phyloP scores from a whole-genome alignment of 2,329 filamentous ascomycete species.

The Arthrobotrys iridis region DNA sequence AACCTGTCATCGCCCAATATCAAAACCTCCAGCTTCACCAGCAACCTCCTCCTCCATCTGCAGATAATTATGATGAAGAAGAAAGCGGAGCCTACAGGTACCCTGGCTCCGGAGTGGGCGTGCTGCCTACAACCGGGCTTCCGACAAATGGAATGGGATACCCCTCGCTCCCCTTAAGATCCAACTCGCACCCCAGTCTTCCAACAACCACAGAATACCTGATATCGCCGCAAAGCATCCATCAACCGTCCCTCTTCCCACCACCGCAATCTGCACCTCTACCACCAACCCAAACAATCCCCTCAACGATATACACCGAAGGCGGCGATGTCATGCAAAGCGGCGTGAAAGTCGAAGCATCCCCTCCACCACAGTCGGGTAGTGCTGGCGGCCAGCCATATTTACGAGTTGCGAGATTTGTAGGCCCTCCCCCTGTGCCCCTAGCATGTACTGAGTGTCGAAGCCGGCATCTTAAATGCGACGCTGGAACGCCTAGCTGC shows the following conservation, averaged over 20 bases:
- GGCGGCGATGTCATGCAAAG: conserved; percentile 52
- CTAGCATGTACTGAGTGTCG: conserved; percentile 67
- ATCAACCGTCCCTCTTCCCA: conserved; percentile 45
- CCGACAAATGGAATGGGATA: conserved; percentile 52
- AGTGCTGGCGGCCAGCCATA: conserved; percentile 52
- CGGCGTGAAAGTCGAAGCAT: conserved; percentile 51
- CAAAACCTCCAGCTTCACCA: conserved; percentile 53
- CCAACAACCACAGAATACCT: conserved; percentile 51
- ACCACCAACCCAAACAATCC: conserved; percentile 44
- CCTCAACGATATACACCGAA: conserved; percentile 48
- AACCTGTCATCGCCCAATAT: conserved; percentile 53
- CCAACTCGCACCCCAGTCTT: conserved; percentile 51
- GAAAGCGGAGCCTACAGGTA: conserved; percentile 53
- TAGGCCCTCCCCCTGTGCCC: conserved; percentile 58
- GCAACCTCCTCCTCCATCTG: conserved; percentile 49
- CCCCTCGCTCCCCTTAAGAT: conserved; percentile 53
- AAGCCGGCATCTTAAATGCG: conserved; percentile 67
- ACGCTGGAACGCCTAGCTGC: conserved; percentile 65
- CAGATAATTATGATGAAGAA: conserved; percentile 50
- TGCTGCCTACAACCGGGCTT: conserved; percentile 48
- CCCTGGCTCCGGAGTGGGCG: conserved; percentile 50
- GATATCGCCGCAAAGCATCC: conserved; percentile 50
- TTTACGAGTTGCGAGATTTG: conserved; percentile 58
- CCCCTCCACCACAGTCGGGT: conserved; percentile 29
- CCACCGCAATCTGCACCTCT: conserved; percentile 35